A percentile compares a stretch with the other conserved stretches of the same genome.
These are phyloP conservation scores for Phaffomyces antillensis DNA, from an alignment of 805 yeast genomes.

Conservation along the genomic window DNA sequence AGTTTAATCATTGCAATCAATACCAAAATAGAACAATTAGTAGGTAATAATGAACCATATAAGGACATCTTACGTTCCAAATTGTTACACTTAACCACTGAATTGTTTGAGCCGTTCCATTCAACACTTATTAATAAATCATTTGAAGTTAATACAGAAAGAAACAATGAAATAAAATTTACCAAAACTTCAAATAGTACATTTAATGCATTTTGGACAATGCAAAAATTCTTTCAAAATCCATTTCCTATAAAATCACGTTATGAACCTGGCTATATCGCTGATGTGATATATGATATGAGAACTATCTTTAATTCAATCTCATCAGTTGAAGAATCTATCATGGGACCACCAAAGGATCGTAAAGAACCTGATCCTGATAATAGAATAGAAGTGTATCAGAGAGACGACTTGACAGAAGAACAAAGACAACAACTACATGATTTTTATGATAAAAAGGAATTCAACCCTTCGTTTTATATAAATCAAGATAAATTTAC, in stretches of 20 bases:
- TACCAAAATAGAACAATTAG: slow-evolving; percentile 7
- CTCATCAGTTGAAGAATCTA: background rate
- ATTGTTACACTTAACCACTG: slow-evolving; percentile 10
- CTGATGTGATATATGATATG: background rate
- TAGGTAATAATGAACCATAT: slow-evolving; percentile 11
- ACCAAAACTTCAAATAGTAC: background rate
- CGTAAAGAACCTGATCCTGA: background rate
- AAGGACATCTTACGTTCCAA: slow-evolving; percentile 15
- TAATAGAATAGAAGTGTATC: slow-evolving; percentile 5
- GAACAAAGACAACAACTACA: slow-evolving; percentile 7
- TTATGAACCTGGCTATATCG: no score
- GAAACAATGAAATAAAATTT: slow-evolving; percentile 5
- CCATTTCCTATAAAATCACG: slow-evolving; percentile 5
- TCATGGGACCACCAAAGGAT: background rate
- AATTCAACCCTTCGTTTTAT: slow-evolving; percentile 13
- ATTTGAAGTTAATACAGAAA: slow-evolving; percentile 11
- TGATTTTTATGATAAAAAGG: slow-evolving; percentile 10
- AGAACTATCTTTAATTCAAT: slow-evolving; percentile 1
- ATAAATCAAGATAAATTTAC: slow-evolving; percentile 10
- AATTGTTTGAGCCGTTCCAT: slow-evolving; percentile 11
- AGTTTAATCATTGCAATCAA: slow-evolving; percentile 13
- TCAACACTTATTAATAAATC: slow-evolving; percentile 10
- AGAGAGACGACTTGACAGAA: slow-evolving; percentile 6
- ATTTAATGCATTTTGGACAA: slow-evolving; percentile 14
- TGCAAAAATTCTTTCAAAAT: slow-evolving; percentile 15